Conservation (phyloP, 495 filamentous ascomycete species). For the Aspergillus cristatus region DNA sequence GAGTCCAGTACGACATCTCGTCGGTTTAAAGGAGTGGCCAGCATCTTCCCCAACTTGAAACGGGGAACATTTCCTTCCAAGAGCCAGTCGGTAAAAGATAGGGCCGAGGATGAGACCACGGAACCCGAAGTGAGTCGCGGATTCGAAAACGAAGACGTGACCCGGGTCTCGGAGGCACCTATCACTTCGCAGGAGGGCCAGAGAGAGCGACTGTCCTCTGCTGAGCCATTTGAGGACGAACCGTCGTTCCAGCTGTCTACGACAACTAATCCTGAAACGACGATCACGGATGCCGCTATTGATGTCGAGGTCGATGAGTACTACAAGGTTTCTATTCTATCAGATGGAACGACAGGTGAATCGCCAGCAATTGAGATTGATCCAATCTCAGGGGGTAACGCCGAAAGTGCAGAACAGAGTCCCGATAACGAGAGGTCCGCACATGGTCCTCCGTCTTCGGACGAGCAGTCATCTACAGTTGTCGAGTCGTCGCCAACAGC, state of each 20-base stretch:
- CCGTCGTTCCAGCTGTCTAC: slow-evolving; percentile 2
- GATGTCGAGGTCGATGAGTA: slow-evolving; percentile 3
- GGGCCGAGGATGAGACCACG: slow-evolving; percentile 39
- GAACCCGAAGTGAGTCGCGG: slow-evolving; percentile 34
- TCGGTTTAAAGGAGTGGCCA: slow-evolving; percentile 22
- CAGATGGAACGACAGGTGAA: slow-evolving; percentile 1
- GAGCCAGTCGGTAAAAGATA: slow-evolving; percentile 31
- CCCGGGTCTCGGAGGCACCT: slow-evolving; percentile 44
- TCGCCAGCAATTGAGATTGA: not conserved
- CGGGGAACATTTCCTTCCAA: slow-evolving; percentile 22
- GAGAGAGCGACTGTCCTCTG: slow-evolving; percentile 1
- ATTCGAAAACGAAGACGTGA: slow-evolving; percentile 35
- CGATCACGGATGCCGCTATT: slow-evolving; percentile 1
- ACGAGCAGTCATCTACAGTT: slow-evolving; percentile 44
- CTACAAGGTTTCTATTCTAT: slow-evolving; percentile 7
- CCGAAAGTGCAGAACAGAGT: no score
- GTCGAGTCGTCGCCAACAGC: slow-evolving; percentile 46
- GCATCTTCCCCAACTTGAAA: slow-evolving; percentile 30
- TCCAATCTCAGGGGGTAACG: no score
- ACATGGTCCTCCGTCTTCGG: slow-evolving; percentile 16
- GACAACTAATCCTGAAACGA: slow-evolving; percentile 1
- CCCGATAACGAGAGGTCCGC: slow-evolving; percentile 7
- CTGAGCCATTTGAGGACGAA: slow-evolving; percentile 2
- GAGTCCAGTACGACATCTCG: slow-evolving; percentile 2
- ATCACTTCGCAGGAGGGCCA: slow-evolving; percentile 17